These are phyloP conservation scores for Galerina marginata DNA, from an alignment of 768 basidiomycete species.

Conservation along the genomic window DNA sequence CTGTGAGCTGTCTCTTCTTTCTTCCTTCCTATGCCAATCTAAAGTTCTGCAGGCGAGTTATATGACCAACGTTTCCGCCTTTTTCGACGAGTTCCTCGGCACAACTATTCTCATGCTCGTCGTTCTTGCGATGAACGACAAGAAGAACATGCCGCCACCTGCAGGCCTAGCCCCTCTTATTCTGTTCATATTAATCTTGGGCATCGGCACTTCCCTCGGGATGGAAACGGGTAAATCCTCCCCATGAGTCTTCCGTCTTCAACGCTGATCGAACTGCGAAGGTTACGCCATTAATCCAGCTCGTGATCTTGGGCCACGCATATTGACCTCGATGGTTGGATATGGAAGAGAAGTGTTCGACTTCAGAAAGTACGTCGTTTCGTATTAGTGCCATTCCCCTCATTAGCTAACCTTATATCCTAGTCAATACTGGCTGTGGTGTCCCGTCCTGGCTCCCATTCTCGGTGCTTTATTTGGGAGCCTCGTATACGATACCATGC, in stretches of 20 bases:
- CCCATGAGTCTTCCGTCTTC: background rate
- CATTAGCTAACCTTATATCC: constrained; percentile 19
- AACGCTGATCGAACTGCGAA: constrained; percentile 19
- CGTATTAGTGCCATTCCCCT: background rate
- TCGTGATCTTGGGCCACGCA: constrained; percentile 72
- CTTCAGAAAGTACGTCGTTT: constrained; percentile 42
- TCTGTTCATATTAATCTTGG: constrained; percentile 62
- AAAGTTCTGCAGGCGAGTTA: constrained; percentile 37
- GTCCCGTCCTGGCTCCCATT: constrained; percentile 63
- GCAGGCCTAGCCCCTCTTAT: constrained; percentile 58
- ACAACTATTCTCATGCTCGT: constrained; percentile 59
- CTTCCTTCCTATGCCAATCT: background rate
- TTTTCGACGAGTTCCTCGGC: constrained; percentile 59
- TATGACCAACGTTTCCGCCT: constrained; percentile 44
- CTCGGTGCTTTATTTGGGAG: constrained; percentile 60
- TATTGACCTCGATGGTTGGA: constrained; percentile 76
- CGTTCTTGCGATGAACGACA: constrained; percentile 60
- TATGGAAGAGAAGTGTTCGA: constrained; percentile 62
- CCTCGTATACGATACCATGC: constrained; percentile 60
- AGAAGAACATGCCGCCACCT: constrained; percentile 52
- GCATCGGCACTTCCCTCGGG: constrained; percentile 62
- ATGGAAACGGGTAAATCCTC: constrained; percentile 55
- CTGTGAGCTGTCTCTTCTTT: constrained; percentile 43
- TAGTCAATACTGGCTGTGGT: constrained; percentile 79
- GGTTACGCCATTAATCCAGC: constrained; percentile 73